A percentile compares a stretch with the other conserved stretches of the same genome.
phyloP scores from a whole-genome alignment of 177 flowering plant species.

The Vitis hybrid region DNA sequence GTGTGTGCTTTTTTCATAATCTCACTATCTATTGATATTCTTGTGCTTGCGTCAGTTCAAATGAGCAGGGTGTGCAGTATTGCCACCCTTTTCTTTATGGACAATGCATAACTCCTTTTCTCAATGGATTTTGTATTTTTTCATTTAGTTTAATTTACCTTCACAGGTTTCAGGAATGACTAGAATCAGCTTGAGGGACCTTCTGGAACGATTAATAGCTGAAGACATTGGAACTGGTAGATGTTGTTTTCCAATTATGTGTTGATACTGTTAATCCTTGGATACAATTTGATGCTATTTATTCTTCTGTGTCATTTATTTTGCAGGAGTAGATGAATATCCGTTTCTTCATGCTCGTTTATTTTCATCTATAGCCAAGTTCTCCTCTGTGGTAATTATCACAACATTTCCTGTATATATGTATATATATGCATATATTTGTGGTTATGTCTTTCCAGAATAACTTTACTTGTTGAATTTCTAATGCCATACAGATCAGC shows the following conservation, averaged over 20 bases:
- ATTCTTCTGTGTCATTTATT: constrained; percentile 8
- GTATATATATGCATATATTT: background rate
- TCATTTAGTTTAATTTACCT: background rate
- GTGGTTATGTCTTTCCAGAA: background rate
- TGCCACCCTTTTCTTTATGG: constrained; percentile 1
- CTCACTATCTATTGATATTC: background rate
- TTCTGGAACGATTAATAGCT: constrained; percentile 55
- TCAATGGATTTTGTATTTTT: background rate
- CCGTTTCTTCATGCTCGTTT: constrained; percentile 90
- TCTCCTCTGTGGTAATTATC: constrained; percentile 69
- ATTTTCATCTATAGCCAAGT: constrained; percentile 69
- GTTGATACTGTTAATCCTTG: background rate
- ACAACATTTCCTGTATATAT: background rate
- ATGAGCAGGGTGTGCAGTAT: background rate
- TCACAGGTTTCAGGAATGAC: constrained; percentile 50
- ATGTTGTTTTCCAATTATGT: background rate
- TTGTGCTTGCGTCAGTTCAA: background rate
- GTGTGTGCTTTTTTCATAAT: constrained; percentile 30
- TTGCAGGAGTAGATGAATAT: constrained; percentile 70
- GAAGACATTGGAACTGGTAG: constrained; percentile 67
- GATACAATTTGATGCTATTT: background rate
- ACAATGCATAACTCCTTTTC: background rate
- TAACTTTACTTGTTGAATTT: background rate
- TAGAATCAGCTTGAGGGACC: constrained; percentile 29
- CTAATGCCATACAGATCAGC: constrained; percentile 49